Evolutionary conservation across 2,329 filamentous ascomycete genomes (phyloP), one percentile per base, ranked within the genome.

Genomic region (Cladophialophora immunda): DNA sequence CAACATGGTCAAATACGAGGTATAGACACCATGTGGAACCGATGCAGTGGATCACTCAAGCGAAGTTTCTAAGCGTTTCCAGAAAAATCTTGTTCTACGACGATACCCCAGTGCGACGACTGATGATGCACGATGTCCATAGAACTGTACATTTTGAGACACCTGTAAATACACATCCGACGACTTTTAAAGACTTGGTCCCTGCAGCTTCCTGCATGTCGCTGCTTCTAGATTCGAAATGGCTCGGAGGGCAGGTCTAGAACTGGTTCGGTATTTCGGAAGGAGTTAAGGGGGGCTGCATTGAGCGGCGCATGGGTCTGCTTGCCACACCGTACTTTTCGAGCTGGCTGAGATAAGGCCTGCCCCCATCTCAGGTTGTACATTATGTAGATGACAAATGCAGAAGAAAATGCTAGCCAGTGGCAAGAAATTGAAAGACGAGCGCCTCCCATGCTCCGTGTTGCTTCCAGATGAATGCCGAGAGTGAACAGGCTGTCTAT

Each of bases 21-120:
- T 34, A 34, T 34, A 34, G 4, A 34, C 32, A 11, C 4, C 4
- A 34, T 34, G 32, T 50, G 45, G 45, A 50, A 50, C 45, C 45
- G 22, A 13, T 50, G 13, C 19, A 22, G 45, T 50, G 45, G 45
- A 50, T 50, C 45, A 13, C 13, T 25, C 45, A 22, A 25, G 38
- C 19, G 19, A 50, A 50, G 45, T 50, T 50, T 50, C 45, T 19
- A 50, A 25, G 19, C 11, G 45, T 50, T 50, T 50, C 45, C 22
- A 50, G 45, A 50, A 47, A 47, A 47, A 11, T 25, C 3, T 50
- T 50, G 45, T 50, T 50, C 45, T 50, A 22, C 19, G 25, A 50
- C 45, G 45, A 50, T 50, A 50, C 45, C 22, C 45, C 6, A 3
- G 19, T 50, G 1, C 9, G 9, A 50, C 22, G 45, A 50, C 22